These are phyloP conservation scores for Arachnomyces sp. DNA, from an alignment of 2,329 filamentous ascomycete species.

Conservation along the genomic window DNA sequence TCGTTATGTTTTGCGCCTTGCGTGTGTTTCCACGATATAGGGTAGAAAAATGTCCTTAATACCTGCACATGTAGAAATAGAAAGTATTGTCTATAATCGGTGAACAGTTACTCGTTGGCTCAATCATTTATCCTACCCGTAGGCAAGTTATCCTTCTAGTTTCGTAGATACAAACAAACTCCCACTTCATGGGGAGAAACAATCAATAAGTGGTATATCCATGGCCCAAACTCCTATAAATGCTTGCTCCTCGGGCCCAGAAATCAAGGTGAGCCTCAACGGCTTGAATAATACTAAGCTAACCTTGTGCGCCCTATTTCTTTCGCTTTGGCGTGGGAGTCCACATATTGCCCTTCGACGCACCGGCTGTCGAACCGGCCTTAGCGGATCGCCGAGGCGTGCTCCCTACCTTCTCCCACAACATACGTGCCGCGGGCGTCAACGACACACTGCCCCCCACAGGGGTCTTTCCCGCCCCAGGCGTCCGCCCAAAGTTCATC, in stretches of 20 bases:
- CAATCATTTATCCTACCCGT: no score
- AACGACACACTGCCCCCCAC: slow-evolving; percentile 25
- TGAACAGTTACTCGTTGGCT: no score
- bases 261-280: no score
- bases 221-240: no score
- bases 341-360: slow-evolving; percentile 29
- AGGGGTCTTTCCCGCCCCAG: slow-evolving; percentile 13
- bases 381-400: slow-evolving; percentile 22
- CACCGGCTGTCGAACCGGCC: slow-evolving; percentile 10
- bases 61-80: slow-evolving; percentile 2
- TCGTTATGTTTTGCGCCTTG: no score
- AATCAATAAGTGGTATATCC: neutral
- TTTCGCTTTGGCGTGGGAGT: slow-evolving; percentile 27
- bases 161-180: no score
- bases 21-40: no score
- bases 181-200: neutral
- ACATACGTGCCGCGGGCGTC: slow-evolving; percentile 37
- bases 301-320: slow-evolving; percentile 10
- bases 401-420: slow-evolving; percentile 31
- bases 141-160: no score
- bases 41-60: no score
- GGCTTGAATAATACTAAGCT: no score
- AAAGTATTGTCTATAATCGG: no score
- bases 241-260: no score
- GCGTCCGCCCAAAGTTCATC: slow-evolving; percentile 25